Percentiles rank a stretch among this genome's conserved stretches.
These are phyloP conservation scores for Canavalia ensiformis DNA, from an alignment of 306 rosid species.

Conservation along the genomic window DNA sequence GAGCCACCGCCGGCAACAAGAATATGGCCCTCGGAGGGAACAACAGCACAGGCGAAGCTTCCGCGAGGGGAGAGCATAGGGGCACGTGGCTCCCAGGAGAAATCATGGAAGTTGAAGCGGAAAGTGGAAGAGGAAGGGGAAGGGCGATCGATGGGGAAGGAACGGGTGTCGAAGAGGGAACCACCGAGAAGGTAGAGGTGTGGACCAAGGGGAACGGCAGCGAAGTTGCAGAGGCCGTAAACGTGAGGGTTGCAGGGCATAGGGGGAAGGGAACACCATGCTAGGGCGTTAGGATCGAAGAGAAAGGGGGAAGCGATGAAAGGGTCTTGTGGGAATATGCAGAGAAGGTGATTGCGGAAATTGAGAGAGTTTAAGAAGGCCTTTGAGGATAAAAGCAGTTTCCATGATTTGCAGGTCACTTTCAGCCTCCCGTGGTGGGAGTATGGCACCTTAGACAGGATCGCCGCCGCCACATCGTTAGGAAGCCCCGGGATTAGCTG, in stretches of 20 bases:
- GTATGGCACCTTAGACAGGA: slow-evolving; percentile 70
- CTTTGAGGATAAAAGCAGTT: slow-evolving; percentile 63
- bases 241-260: slow-evolving; percentile 81
- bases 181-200: slow-evolving; percentile 80
- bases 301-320: slow-evolving; percentile 69
- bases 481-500: slow-evolving; percentile 79
- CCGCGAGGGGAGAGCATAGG: slow-evolving; percentile 81
- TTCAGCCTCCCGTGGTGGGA: slow-evolving; percentile 74
- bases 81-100: slow-evolving; percentile 66
- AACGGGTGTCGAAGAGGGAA: slow-evolving; percentile 87
- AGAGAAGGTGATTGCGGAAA: slow-evolving; percentile 59
- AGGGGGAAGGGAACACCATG: slow-evolving; percentile 83
- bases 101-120: slow-evolving; percentile 63
- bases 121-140: slow-evolving; percentile 63
- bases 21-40: slow-evolving; percentile 51
- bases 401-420: slow-evolving; percentile 79
- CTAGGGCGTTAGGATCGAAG: slow-evolving; percentile 70
- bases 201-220: slow-evolving; percentile 67
- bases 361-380: slow-evolving; percentile 61
- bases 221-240: slow-evolving; percentile 87
- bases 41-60: slow-evolving; percentile 80
- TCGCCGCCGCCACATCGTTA: slow-evolving; percentile 66
- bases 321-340: slow-evolving; percentile 86
- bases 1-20: slow-evolving; percentile 92
- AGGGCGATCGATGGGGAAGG: slow-evolving; percentile 88